These are phyloP conservation scores for Thuidium tamariscinum DNA, from an alignment of 225 moss, liverwort and hornwort species.

Conservation along the genomic window DNA sequence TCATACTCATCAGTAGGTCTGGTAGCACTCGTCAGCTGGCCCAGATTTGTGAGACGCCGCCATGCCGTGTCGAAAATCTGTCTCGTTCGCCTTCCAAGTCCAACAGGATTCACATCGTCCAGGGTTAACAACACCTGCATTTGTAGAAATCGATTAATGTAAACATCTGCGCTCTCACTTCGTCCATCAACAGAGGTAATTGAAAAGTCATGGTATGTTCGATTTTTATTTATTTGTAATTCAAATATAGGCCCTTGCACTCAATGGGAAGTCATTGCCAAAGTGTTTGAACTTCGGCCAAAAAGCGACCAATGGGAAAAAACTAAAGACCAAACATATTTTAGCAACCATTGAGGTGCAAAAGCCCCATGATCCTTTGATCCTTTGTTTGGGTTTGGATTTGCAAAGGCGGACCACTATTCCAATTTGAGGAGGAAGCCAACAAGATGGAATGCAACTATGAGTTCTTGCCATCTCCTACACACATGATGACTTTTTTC, in stretches of 20 bases:
- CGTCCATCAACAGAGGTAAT: background rate
- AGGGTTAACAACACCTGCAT: constrained; percentile 26
- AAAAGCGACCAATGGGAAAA: background rate
- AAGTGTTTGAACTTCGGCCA: background rate
- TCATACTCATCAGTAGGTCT: constrained; percentile 54
- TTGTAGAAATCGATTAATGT: background rate
- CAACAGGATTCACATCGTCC: constrained; percentile 89
- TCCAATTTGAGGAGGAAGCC: background rate
- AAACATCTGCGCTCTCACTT: background rate
- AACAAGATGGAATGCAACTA: background rate
- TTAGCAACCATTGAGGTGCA: background rate
- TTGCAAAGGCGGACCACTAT: background rate
- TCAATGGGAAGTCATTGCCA: background rate
- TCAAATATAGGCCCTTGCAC: background rate
- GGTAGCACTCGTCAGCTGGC: constrained; percentile 57
- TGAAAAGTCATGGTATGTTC: background rate
- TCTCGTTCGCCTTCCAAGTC: constrained; percentile 64
- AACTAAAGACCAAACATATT: background rate
- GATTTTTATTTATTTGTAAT: background rate
- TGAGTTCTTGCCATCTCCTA: no score
- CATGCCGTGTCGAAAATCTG: constrained; percentile 79
- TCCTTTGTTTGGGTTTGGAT: background rate
- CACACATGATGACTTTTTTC: background rate
- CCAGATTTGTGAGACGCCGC: constrained; percentile 71
- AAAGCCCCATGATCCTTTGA: background rate